Evolutionary conservation across 257 asterid genomes (phyloP), one percentile per base, ranked within the genome.

Genomic region (Coffea eugenioides): DNA sequence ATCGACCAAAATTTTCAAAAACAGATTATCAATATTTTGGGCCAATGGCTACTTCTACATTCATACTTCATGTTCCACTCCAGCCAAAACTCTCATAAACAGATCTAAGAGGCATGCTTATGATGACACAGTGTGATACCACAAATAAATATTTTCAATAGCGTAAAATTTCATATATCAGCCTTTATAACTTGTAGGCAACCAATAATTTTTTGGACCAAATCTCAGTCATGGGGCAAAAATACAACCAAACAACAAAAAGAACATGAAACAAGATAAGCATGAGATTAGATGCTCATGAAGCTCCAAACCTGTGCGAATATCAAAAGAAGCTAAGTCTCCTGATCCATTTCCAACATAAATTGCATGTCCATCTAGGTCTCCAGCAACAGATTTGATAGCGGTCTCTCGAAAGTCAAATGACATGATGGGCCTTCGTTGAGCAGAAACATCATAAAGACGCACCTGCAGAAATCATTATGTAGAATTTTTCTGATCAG

Each of bases 341-440:
- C 99, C 99, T 2, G 97, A 88, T 52, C 97, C 97, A 86, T 92
- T 96, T 84, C 98, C 98, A 74, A 89, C 67, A 79, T 92, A 92
- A 72, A 96, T 76, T 43, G 93, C 91, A 23, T 90, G 88, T 45
- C 98, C 98, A 77, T 94, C 98, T 74, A 79, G 79, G 83, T 96
- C 99, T 85, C 86, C 95, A 61, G 88, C 79, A 82, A 96, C 86
- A 79, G 97, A 93, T 88, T 83, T 94, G 69, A 96, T 96, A 74
- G 98, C 81, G 31, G 97, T 91, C 85, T 96, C 98, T 71, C 97
- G 85, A 84, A 92, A 96, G 85, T 91, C 94, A 86, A 94, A 73
- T 75, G 97, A 88, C 86, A 96, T 83, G 70, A 92, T 90, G 51
- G 97, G 99, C 82, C 97, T 89, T 88, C 97, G 90, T 85, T 94